phyloP scores from a whole-genome alignment of 257 asterid genomes.

The Cynanchum wilfordii region DNA sequence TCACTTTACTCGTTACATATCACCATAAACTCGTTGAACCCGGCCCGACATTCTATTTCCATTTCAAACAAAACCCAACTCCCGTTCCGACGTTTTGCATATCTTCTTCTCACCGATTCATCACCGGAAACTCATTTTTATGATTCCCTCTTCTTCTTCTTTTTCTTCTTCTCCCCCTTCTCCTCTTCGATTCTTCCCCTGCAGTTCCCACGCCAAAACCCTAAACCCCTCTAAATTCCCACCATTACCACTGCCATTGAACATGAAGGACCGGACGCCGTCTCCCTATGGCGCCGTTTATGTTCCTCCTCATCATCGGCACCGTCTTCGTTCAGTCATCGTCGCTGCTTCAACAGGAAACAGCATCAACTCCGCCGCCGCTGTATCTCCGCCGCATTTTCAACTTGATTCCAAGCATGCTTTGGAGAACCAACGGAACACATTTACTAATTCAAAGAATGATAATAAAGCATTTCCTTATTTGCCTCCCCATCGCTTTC shows the following conservation, averaged over 20 bases:
- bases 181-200: conserved; percentile 32
- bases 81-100: not conserved
- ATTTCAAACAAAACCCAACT: not conserved
- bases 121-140: conserved; percentile 18
- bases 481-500: conserved; percentile 41
- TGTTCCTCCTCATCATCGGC: conserved; percentile 79
- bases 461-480: conserved; percentile 35
- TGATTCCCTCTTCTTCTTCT: conserved; percentile 41
- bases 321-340: conserved; percentile 29
- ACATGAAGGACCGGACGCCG: conserved; percentile 56
- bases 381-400: conserved; percentile 6
- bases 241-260: conserved; percentile 23
- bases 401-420: conserved; percentile 25
- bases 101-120: not conserved
- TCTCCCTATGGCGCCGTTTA: conserved; percentile 48
- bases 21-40: not conserved
- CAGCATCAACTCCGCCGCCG: conserved; percentile 11
- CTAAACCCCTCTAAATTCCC: conserved; percentile 38
- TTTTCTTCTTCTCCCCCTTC: conserved; percentile 26
- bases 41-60: not conserved
- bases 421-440: conserved; percentile 24
- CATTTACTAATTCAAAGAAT: conserved; percentile 23
- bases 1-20: not conserved
- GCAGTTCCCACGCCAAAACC: conserved; percentile 36
- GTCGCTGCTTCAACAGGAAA: conserved; percentile 25